These are phyloP conservation scores for Moringa oleifera DNA, from an alignment of 345 rosid genomes.

Conservation along the genomic window DNA sequence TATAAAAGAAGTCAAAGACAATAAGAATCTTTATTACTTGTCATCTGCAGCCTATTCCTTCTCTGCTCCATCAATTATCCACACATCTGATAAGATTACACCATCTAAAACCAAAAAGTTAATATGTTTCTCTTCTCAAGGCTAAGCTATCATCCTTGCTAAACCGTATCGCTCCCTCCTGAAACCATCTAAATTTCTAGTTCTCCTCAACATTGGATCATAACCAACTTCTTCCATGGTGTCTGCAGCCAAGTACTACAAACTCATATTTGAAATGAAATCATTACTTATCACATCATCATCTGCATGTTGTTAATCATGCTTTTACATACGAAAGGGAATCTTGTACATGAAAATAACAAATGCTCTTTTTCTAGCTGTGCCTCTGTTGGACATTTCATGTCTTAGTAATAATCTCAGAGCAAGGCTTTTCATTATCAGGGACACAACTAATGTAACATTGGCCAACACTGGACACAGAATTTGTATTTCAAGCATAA, in stretches of 20 bases:
- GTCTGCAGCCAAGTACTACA: conserved; percentile 3
- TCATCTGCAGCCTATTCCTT: not conserved
- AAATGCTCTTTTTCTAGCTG: not conserved
- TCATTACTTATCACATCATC: too few species aligned
- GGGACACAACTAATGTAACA: too few species aligned
- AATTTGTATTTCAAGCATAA: too few species aligned
- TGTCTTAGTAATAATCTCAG: not conserved
- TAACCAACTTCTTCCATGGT: not conserved
- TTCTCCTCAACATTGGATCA: not conserved
- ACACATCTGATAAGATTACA: not conserved
- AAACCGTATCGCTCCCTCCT: not conserved
- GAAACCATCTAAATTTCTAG: too few species aligned
- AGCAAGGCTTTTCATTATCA: not conserved
- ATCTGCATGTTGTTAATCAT: too few species aligned
- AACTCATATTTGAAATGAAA: too few species aligned
- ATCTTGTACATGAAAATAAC: not conserved
- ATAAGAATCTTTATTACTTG: too few species aligned
- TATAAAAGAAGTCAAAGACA: not conserved
- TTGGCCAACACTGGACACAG: too few species aligned
- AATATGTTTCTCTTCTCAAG: too few species aligned
- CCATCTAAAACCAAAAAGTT: too few species aligned
- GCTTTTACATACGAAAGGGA: too few species aligned
- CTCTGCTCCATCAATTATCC: not conserved
- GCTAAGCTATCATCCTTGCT: too few species aligned
- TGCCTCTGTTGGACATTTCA: not conserved